Conservation (phyloP, 1,284 basidiomycete species). For the Testicularia cyperi region DNA sequence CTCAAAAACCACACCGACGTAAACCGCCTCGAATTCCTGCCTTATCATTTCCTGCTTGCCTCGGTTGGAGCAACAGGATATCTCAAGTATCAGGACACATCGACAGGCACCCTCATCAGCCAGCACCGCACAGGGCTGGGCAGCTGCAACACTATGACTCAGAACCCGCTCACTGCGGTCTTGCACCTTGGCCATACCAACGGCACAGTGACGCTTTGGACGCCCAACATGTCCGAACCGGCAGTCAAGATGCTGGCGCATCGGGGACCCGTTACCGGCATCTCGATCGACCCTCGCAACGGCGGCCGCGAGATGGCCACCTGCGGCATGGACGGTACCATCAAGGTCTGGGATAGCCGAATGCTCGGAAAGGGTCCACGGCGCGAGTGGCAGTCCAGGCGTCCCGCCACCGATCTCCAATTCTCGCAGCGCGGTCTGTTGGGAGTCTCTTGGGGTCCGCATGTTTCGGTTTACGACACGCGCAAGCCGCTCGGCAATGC, state of each 20-base stretch:
- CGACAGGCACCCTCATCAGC: slow-evolving; percentile 82
- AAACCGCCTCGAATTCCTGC: slow-evolving; percentile 85
- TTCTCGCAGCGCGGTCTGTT: slow-evolving; percentile 75
- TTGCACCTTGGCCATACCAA: slow-evolving; percentile 80
- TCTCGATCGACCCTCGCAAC: slow-evolving; percentile 74
- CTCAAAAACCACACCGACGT: slow-evolving; percentile 77
- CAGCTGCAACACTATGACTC: slow-evolving; percentile 80
- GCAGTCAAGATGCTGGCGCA: slow-evolving; percentile 90
- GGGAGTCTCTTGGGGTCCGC: slow-evolving; percentile 74
- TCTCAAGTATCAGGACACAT: slow-evolving; percentile 95
- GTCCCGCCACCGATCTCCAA: slow-evolving; percentile 58
- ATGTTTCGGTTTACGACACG: slow-evolving; percentile 70
- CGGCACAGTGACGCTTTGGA: slow-evolving; percentile 90
- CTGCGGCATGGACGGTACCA: slow-evolving; percentile 78
- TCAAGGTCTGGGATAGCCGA: slow-evolving; percentile 93
- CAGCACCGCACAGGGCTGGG: slow-evolving; percentile 75
- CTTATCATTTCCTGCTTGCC: slow-evolving; percentile 91
- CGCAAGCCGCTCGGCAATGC: slow-evolving; percentile 37
- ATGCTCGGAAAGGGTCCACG: slow-evolving; percentile 84
- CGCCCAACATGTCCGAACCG: slow-evolving; percentile 85
- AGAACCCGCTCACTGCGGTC: slow-evolving; percentile 86
- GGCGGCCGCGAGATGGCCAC: slow-evolving; percentile 89
- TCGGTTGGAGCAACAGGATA: slow-evolving; percentile 83
- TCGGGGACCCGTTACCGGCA: slow-evolving; percentile 78
- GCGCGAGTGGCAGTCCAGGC: slow-evolving; percentile 74